Base-by-base conservation (phyloP, 352 stramenopile species). In the Salisapilia sapeloensis region DNA sequence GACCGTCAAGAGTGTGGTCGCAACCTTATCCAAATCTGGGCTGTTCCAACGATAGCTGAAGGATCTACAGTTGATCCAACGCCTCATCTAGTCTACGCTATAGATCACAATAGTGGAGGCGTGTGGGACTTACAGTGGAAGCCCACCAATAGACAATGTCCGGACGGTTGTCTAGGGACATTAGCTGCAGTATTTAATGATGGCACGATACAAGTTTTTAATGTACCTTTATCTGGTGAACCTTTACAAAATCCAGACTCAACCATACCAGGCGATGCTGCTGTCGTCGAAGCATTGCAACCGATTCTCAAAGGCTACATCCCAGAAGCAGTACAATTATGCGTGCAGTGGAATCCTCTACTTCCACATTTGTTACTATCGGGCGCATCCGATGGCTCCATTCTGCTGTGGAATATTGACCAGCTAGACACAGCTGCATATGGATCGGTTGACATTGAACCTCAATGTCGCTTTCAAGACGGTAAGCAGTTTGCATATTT, bases 71-170 rank as follows among this genome's bases (percentile, higher is more conserved):
- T 21, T 9, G 4, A 26, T 23, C 26, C 49, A 18, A 56, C 64
- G 16, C 70, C 71, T 8, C 42, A 53, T 13, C 46, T 84, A 6
- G 64, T 87, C 35, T 83, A 71, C 29, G 70, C 53, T 14, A 84
- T 91, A 22, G 69, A 78, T 23, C 75, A 91, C 30, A 33, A 60
- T 12, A 64, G 60, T n/a, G 71, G 69, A 10, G 71, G 82, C 6
- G 70, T 57, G 10, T 91, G 75, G 75, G 65, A 82, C 32, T 37
- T 91, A 23, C 69, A 87, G 34, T 91, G 75, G 75, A 66, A n/a
- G 60, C 17, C 66, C 71, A 10, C 23, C 76, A 14, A 50, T 43
- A 5, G 38, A 58, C 13, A 56, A 59, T n/a, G 64, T 79, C 38
- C 53, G 54, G 12, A 33, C 38, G 13, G 41, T 44, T 29, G 27